Evolutionary conservation across 495 filamentous ascomycete genomes (phyloP).

Genomic region (Geopyxis carbonaria): DNA sequence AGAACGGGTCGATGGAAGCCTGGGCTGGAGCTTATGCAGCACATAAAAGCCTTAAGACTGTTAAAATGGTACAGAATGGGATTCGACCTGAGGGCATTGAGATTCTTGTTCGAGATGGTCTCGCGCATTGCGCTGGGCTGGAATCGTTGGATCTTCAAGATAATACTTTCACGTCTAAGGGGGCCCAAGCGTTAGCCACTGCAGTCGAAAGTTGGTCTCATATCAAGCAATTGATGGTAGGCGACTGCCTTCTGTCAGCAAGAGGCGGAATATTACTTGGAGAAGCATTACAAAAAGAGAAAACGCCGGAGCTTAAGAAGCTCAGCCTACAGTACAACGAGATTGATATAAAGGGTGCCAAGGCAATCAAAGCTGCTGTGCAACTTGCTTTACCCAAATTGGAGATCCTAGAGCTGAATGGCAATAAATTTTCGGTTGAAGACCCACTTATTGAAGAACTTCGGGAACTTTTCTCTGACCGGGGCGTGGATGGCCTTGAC

Average conservation of each 20-base stretch:
- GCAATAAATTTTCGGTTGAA: conserved; percentile 84
- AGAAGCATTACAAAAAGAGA: conserved; percentile 51
- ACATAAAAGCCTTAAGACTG: conserved; percentile 57
- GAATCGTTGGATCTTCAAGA: conserved; percentile 80
- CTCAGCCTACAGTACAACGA: conserved; percentile 89
- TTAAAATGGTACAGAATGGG: conserved; percentile 98
- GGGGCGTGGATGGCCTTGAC: conserved; percentile 79
- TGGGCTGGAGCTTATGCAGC: conserved; percentile 77
- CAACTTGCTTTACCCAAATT: conserved; percentile 31
- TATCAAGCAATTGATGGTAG: conserved; percentile 68
- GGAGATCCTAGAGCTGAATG: conserved; percentile 71
- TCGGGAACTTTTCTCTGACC: conserved; percentile 47
- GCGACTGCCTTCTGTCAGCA: conserved; percentile 69
- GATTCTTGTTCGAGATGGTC: conserved; percentile 55
- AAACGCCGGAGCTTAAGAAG: conserved; percentile 59
- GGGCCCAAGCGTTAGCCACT: conserved; percentile 58
- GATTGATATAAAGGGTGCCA: conserved; percentile 55
- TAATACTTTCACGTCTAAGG: conserved; percentile 80
- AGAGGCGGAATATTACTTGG: conserved; percentile 61
- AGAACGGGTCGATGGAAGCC: conserved; percentile 87
- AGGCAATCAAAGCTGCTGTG: conserved; percentile 46
- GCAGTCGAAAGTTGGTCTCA: conserved; percentile 58
- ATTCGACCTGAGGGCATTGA: conserved; percentile 87
- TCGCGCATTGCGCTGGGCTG: conserved; percentile 46
- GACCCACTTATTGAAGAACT: conserved; percentile 59